Conservation (phyloP, 176 grass and related monocot genomes). For the Tuctoria greenei region DNA sequence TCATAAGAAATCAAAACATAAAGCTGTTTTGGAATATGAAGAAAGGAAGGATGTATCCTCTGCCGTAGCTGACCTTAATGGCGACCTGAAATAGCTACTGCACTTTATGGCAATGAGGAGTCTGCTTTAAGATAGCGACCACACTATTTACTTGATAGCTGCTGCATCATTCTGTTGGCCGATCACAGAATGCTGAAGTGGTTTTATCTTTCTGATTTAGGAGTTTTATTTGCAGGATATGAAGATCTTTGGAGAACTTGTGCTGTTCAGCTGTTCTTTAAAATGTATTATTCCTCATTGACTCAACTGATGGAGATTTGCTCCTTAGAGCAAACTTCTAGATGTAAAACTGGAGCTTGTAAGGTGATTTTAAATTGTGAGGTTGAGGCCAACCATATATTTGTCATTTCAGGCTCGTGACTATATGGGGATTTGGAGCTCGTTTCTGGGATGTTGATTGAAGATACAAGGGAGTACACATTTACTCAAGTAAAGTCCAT, state of each 20-base stretch:
- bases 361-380: constrained; percentile 46
- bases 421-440: constrained; percentile 48
- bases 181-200: constrained; percentile 37
- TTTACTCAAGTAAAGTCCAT: constrained; percentile 53
- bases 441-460: constrained; percentile 44
- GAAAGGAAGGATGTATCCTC: constrained; percentile 36
- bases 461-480: constrained; percentile 49
- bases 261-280: constrained; percentile 28
- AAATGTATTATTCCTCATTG: constrained; percentile 51
- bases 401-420: constrained; percentile 70
- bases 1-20: constrained; percentile 53
- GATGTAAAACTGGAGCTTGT: constrained; percentile 48
- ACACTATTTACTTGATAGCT: constrained; percentile 23
- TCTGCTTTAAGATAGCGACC: constrained; percentile 36
- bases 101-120: constrained; percentile 22
- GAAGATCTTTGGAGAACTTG: constrained; percentile 52
- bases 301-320: constrained; percentile 33
- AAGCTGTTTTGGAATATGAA: constrained; percentile 25
- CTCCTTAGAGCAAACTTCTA: constrained; percentile 36
- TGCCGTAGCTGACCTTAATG: constrained; percentile 21
- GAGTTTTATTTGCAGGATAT: constrained; percentile 86
- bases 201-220: constrained; percentile 63
- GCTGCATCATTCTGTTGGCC: constrained; percentile 35
- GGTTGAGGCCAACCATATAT: constrained; percentile 54
- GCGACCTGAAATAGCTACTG: constrained; percentile 31